phyloP scores from a whole-genome alignment of 2,329 filamentous ascomycete genomes.

The Fusarium bactridioides region DNA sequence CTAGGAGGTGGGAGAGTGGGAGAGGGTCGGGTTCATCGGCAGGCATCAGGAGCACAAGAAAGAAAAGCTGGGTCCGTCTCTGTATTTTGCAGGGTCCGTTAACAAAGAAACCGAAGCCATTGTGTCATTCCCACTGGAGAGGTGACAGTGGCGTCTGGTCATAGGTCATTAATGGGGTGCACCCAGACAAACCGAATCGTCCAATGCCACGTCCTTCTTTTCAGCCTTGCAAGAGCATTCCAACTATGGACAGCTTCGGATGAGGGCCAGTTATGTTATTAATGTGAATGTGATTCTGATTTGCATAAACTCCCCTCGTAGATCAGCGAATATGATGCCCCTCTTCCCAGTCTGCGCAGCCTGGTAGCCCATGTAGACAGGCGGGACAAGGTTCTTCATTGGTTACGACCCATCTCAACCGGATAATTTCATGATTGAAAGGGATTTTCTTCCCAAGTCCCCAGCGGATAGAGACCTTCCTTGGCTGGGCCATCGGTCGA shows the following conservation, averaged over 20 bases:
- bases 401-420: background rate
- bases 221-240: constrained; percentile 37
- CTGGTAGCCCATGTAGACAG: background rate
- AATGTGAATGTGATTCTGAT: constrained; percentile 22
- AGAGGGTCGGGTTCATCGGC: constrained; percentile 24
- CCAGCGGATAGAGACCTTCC: constrained; percentile 1
- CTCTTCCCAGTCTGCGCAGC: background rate
- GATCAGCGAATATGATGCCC: constrained; percentile 7
- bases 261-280: constrained; percentile 9
- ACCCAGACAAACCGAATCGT: constrained; percentile 33
- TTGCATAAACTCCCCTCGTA: constrained; percentile 16
- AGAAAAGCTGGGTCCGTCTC: constrained; percentile 23
- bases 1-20: constrained; percentile 2
- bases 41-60: constrained; percentile 25
- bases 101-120: constrained; percentile 30
- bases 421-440: constrained; percentile 17
- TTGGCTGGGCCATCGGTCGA: constrained; percentile 17
- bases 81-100: constrained; percentile 17
- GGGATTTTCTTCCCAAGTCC: constrained; percentile 11
- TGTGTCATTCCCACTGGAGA: constrained; percentile 33
- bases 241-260: constrained; percentile 18
- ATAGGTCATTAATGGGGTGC: constrained; percentile 22
- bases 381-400: constrained; percentile 9
- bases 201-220: constrained; percentile 33
- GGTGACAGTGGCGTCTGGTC: constrained; percentile 40